Evolutionary conservation across 768 basidiomycete genomes (phyloP), one percentile per base, ranked within the genome.

Genomic region (Boletus pseudo-olivaceus): DNA sequence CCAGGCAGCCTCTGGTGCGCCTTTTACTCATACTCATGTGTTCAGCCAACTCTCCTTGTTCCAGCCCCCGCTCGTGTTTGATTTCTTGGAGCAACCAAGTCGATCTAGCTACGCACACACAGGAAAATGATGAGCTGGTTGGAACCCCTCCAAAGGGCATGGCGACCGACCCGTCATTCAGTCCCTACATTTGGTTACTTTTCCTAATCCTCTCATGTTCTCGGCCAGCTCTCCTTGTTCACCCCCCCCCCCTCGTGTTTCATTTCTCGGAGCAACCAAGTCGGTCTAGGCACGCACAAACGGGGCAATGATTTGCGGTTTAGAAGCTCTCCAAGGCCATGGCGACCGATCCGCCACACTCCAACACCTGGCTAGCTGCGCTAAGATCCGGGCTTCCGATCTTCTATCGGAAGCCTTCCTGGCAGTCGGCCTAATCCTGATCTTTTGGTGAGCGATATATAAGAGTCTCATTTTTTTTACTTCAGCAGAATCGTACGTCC

Each of bases 81-180:
- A 26, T 38, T 14, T 42, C 26, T 27, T 10, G n/a, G 12, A 19
- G 14, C 29, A 19, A 27, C 4, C 19, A 15, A 26, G 7, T 17
- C 29, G 8, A 43, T 40, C 17, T 23, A 7, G 32, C 9, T 19
- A 32, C 30, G 2, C 12, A n/a, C n/a, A n/a, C 26, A 33, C 7
- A 47, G 4, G 23, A 9, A 26, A 15, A 37, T 5, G 9, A 33
- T 5, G 3, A n/a, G 15, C 0, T n/a, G 35, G 11, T 47, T 43
- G 41, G 49, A 27, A 34, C 47, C 43, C 10, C 15, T 56, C 59
- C 54, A 39, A 42, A 7, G 32, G 56, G 10, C 4, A n/a, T n/a
- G n/a, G n/a, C n/a, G n/a, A n/a, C n/a, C n/a, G n/a, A n/a, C n/a
- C n/a, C n/a, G n/a, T n/a, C n/a, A n/a, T n/a, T n/a, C n/a, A n/a